Evolutionary conservation across 2,329 filamentous ascomycete genomes (phyloP), one percentile per base, ranked within the genome.

Genomic region (Mycosphaerelloides madeirae): DNA sequence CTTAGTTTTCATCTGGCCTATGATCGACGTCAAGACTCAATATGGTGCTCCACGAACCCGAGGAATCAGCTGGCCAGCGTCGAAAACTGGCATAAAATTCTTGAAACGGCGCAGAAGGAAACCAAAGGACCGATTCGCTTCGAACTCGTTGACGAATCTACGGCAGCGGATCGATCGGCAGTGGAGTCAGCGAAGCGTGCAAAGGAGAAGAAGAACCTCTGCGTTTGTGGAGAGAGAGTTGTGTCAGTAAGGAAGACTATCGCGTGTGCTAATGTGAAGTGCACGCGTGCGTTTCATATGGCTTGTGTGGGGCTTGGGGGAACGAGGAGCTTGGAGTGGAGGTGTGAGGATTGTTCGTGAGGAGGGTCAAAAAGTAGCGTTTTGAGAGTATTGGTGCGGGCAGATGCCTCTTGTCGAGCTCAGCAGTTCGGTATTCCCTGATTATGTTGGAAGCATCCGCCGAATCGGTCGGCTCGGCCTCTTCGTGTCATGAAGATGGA

Each of bases 271-370:
- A 53, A 54, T 34, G 9, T 31, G 12, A 41, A 22, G 16, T 56
- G 53, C 39, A 35, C 38, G 5, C 19, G 42, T 8, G 28, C 41
- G 12, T 54, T 50, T 29, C 53, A 56, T 22, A 48, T 56, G 50
- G 35, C 32, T 9, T 56, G 53, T 31, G 15, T 54, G 14, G 39
- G n/a, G 40, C 8, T 32, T 56, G 29, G 29, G 41, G 18, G n/a
- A n/a, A 49, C 31, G 28, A 43, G 51, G 14, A 29, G 42, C 14
- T 31, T 38, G 14, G 44, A 45, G 16, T 56, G 53, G 53, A 40
- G 34, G 16, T 56, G 53, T 36, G 32, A 19, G 14, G 46, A 49
- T 16, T 55, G 53, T 29, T 35, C 38, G 25, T 48, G 32, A 42
- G 31, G 36, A 25, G 31, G n/a, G 7, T n/a, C n/a, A n/a, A n/a